Conservation (phyloP, 75 land plant genomes). For the Pinus taeda region DNA sequence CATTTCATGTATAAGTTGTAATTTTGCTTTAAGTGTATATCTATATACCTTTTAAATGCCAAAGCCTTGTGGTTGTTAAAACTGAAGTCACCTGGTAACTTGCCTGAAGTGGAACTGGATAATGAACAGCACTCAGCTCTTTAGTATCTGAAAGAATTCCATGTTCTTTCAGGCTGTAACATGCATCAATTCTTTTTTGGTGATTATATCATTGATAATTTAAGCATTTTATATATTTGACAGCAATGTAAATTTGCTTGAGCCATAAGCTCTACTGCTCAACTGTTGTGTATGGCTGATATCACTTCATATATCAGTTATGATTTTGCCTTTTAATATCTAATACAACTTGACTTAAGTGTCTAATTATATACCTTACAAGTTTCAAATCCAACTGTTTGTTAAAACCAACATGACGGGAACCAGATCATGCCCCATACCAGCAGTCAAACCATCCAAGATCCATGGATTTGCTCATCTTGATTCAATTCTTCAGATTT, state of each 20-base stretch:
- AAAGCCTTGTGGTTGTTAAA: too few species aligned
- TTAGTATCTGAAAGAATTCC: neutral
- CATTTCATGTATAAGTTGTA: neutral
- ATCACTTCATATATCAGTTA: neutral
- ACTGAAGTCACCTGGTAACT: neutral
- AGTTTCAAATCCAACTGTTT: too few species aligned
- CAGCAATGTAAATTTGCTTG: neutral
- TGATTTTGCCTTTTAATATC: neutral
- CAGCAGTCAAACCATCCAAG: too few species aligned
- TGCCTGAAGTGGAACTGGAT: neutral
- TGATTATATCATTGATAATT: neutral
- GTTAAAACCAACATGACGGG: too few species aligned
- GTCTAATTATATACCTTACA: too few species aligned
- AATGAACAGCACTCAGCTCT: neutral
- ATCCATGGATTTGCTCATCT: too few species aligned
- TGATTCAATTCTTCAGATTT: too few species aligned
- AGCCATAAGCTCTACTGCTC: neutral
- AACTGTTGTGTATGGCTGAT: neutral
- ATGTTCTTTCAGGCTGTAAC: neutral
- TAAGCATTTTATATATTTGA: neutral
- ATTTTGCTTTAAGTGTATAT: neutral
- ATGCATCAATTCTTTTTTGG: neutral
- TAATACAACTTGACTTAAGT: neutral
- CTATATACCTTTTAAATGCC: too few species aligned
- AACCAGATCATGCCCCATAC: too few species aligned